Evolutionary conservation across 148 eudicot genomes (phyloP), one percentile per base, ranked within the genome.

Genomic region (Diospyros kaki): DNA sequence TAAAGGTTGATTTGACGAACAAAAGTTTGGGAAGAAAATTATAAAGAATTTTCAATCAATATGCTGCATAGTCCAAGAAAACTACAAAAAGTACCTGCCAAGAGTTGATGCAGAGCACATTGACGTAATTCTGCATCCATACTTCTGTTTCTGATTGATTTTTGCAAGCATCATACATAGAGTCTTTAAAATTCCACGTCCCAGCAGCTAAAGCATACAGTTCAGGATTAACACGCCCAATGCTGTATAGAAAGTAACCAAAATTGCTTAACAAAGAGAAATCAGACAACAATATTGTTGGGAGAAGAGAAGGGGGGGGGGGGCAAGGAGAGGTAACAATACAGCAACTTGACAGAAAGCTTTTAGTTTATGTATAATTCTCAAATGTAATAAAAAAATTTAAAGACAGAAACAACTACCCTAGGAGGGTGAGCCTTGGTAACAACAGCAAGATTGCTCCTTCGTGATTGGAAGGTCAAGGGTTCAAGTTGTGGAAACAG

Each of bases 161-260:
- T 80, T 76, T 78, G 67, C 73, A 66, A 74, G 59, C 70, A 69
- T 64, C 81, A 60, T 53, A 9, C 18, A 58, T 67, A 75, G 61
- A 54, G 54, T 71, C 66, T 79, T 83, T 84, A 56, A 73, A 66
- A 73, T 83, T 77, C 81, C 84, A 85, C 69, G 86, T 72, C 79
- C 86, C 91, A 77, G 93, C 83, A 62, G 85, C 98, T 74, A 96
- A 81, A 76, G 93, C 89, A 87, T 86, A 87, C 44, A 96, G 81
- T 79, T 87, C 90, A 54, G 98, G 89, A 80, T 96, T 89, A 74
- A 96, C 91, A 68, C 86, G 91, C 58, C 99, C 99, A 86, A 96
- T 91, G 83, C 99, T 95, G 91, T 69, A 76, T 66, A 74, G 59
- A 83, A 75, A 74, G 46, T 28, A 75, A 56, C 62, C 41, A 28